A percentile compares a stretch with the other conserved stretches of the same genome.
phyloP scores from a whole-genome alignment of 2,329 filamentous ascomycete genomes.

The Cryphonectria parasitica region DNA sequence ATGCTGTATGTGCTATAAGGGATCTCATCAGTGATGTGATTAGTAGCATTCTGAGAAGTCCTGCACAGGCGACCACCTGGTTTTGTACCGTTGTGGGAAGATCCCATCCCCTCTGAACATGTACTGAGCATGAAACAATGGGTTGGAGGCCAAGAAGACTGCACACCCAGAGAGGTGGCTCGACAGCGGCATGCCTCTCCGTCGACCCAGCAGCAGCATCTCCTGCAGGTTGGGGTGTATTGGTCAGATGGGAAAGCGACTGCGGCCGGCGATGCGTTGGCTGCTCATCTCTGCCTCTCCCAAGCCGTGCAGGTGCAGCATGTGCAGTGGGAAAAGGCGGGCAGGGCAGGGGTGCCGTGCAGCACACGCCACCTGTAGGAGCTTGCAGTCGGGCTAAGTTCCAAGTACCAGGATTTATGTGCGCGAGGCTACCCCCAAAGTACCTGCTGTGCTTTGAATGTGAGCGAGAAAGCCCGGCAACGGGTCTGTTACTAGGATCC shows the following conservation, averaged over 20 bases:
- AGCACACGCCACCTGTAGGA: slow-evolving; percentile 12
- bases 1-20: slow-evolving; percentile 21
- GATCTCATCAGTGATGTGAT: neutral
- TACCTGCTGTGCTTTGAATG: slow-evolving; percentile 14
- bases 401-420: slow-evolving; percentile 25
- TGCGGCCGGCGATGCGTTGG: neutral
- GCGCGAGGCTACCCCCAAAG: slow-evolving; percentile 1
- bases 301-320: neutral
- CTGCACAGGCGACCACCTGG: neutral
- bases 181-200: neutral
- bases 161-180: neutral
- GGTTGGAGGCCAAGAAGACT: neutral
- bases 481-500: slow-evolving; percentile 5
- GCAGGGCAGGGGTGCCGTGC: slow-evolving; percentile 22
- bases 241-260: neutral
- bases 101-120: neutral
- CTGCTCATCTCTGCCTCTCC: neutral
- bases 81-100: neutral
- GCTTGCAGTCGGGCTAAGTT: slow-evolving; percentile 17
- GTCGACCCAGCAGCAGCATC: neutral
- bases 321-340: neutral
- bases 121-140: neutral
- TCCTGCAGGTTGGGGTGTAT: neutral
- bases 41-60: neutral
- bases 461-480: slow-evolving; percentile 19